Evolutionary conservation across 257 asterid species (phyloP), one percentile per base, ranked within the genome.

Genomic region (Solanum lignicaule): DNA sequence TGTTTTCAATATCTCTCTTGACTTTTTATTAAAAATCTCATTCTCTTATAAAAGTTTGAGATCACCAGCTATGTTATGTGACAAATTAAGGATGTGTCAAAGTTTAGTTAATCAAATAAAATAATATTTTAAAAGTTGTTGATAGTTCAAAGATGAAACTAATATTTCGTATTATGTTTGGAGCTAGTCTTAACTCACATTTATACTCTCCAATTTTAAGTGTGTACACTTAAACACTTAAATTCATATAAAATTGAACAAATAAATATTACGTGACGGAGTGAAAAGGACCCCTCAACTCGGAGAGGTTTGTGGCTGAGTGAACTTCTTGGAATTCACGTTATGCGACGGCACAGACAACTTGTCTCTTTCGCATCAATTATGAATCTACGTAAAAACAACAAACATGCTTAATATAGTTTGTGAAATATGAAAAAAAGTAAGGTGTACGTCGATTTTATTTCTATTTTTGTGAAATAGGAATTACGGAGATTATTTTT

Each of bases 201-300:
- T 55, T 18, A 55, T 6, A 0, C 0, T 2, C 10, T 18, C 0
- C 1, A 55, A 55, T 55, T 55, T 18, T 55, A 7, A 0, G 0
- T 6, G 0, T 55, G 2, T 55, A 55, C 3, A 2, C 1, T 0
- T 18, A 55, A 20, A 6, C 0, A 55, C 0, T 55, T 55, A 52
- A 52, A 5, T 52, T 52, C 18, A 0, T 55, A 55, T 55, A 55
- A 55, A 55, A 6, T 18, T 55, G 0, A 55, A 55, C 0, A 55
- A 55, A 55, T 55, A 55, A 48, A 12, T 48, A 14, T 5, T 46
- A 46, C 7, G 58, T 48, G 21, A 0, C 8, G 0, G 46, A 73
- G 8, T 36, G 46, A 35, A 35, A 33, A 20, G 48, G 82, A 21
- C 29, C 48, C 83, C 46, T 3, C 83, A 74, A 36, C 52, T 74